These are phyloP conservation scores for Candida sanyiensis DNA, from an alignment of 805 yeast species.

Conservation along the genomic window DNA sequence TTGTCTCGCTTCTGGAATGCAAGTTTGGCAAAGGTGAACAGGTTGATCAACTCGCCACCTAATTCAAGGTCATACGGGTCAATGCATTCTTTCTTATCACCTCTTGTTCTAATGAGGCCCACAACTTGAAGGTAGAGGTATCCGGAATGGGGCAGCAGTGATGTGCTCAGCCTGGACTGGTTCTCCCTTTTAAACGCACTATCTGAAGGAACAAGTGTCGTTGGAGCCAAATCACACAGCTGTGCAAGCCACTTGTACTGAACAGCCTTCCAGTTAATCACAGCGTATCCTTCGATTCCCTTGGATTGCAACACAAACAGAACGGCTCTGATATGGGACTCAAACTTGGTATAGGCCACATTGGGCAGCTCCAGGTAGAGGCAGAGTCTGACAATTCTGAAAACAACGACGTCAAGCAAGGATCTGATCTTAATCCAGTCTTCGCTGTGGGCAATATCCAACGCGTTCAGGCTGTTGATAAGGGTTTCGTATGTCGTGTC, in stretches of 20 bases:
- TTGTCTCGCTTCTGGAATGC: slow-evolving; percentile 32
- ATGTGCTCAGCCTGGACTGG: slow-evolving; percentile 21
- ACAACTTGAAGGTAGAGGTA: slow-evolving; percentile 37
- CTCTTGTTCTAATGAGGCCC: slow-evolving; percentile 27
- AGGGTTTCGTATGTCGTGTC: slow-evolving; percentile 51
- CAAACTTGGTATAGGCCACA: slow-evolving; percentile 57
- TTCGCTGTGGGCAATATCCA: slow-evolving; percentile 3
- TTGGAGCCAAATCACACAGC: slow-evolving; percentile 44
- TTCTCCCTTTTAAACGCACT: slow-evolving; percentile 30
- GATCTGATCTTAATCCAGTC: slow-evolving; percentile 41
- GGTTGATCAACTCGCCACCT: slow-evolving; percentile 21
- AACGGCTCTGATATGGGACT: slow-evolving; percentile 54
- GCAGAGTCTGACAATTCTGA: slow-evolving; percentile 57
- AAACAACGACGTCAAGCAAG: slow-evolving; percentile 53
- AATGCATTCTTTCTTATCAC: slow-evolving; percentile 6
- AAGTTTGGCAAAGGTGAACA: slow-evolving; percentile 33
- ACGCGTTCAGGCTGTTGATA: slow-evolving; percentile 31
- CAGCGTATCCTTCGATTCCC: slow-evolving; percentile 23
- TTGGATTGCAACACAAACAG: slow-evolving; percentile 31
- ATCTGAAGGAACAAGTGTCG: slow-evolving; percentile 33
- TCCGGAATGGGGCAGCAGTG: slow-evolving; percentile 39
- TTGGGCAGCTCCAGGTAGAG: slow-evolving; percentile 54
- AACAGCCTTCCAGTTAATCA: slow-evolving; percentile 49
- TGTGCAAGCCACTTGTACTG: slow-evolving; percentile 67
- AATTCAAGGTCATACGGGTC: slow-evolving; percentile 13